Base-by-base conservation (phyloP, 2,329 filamentous ascomycete species). In the Penicillium sp. region DNA sequence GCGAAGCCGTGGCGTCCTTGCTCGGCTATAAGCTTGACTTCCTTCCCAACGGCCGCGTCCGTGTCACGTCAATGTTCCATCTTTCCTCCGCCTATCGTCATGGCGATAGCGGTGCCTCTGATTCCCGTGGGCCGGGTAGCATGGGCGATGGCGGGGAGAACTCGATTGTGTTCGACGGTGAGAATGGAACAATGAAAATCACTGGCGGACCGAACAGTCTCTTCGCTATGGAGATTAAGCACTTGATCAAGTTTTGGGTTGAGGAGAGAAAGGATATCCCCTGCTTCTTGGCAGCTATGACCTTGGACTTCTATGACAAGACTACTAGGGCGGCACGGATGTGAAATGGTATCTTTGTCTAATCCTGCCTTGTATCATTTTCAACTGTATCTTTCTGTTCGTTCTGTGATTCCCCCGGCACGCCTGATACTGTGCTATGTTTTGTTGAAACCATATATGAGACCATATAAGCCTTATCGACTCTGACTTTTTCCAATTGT, bases 101-200 rank as follows among this genome's bases (percentile, higher is more conserved):
- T 45, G 73, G 73, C 8, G 69, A 73, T 48, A 50, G 60, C 1
- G 74, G 84, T 70, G 68, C 80, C 50, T 85, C 88, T 66, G 84
- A 90, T 69, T 64, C 69, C 7, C 57, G 63, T 15, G 73, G 72
- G 1, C 67, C 70, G 1, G 74, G 72, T 4, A 75, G 71, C 56
- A 74, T 75, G 74, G 72, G 73, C 39, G 72, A 74, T 28, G 74
- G 73, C 5, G 76, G 79, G 54, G 79, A 79, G 58, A 83, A 84
- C 56, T 81, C 76, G 5, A 85, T 85, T 42, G 85, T 96, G 0
- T 96, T 96, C 70, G 91, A 96, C 72, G 91, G 91, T 47, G 91
- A 96, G 75, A 86, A 88, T 52, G 94, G 93, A 7, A 96, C 92
- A 1, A 99, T 99, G 94, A 99, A 99, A 80, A 89, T 99, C 52